phyloP scores from a whole-genome alignment of 768 basidiomycete species.

The Pholiota microspora region DNA sequence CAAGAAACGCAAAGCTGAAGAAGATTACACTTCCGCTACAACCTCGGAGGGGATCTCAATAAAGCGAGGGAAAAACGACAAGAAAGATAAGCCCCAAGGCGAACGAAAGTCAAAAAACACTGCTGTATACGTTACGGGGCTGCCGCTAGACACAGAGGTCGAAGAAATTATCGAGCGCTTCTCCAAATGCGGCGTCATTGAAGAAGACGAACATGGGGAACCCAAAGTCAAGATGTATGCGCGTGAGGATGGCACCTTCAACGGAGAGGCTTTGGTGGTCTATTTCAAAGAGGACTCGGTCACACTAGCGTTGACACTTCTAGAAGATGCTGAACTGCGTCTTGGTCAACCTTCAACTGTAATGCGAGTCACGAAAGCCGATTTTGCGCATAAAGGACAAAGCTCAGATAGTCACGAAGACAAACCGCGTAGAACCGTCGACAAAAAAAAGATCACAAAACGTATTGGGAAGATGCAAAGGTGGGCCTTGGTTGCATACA shows the following conservation, averaged over 20 bases:
- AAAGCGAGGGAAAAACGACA: conserved; percentile 68
- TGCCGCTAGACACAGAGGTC: conserved; percentile 72
- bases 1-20: conserved; percentile 76
- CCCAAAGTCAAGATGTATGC: conserved; percentile 97
- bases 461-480: conserved; percentile 86
- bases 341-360: conserved; percentile 72
- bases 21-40: conserved; percentile 62
- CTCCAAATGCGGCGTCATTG: conserved; percentile 86
- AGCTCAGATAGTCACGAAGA: conserved; percentile 37
- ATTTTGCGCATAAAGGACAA: conserved; percentile 70
- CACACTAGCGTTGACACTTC: conserved; percentile 70
- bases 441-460: conserved; percentile 75
- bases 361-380: conserved; percentile 75
- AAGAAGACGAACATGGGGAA: conserved; percentile 88
- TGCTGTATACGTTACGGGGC: conserved; percentile 83
- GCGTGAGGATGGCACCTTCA: conserved; percentile 82
- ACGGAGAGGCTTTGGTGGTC: conserved; percentile 92
- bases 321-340: conserved; percentile 91
- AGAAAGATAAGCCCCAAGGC: conserved; percentile 38
- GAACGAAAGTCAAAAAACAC: conserved; percentile 86
- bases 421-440: conserved; percentile 59
- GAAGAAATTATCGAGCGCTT: conserved; percentile 87
- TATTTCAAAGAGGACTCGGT: conserved; percentile 99
- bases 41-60: conserved; percentile 49
- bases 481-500: conserved; percentile 44